These are phyloP conservation scores for Diplogelasinospora grovesii DNA, from an alignment of 495 filamentous ascomycete genomes.

Conservation along the genomic window DNA sequence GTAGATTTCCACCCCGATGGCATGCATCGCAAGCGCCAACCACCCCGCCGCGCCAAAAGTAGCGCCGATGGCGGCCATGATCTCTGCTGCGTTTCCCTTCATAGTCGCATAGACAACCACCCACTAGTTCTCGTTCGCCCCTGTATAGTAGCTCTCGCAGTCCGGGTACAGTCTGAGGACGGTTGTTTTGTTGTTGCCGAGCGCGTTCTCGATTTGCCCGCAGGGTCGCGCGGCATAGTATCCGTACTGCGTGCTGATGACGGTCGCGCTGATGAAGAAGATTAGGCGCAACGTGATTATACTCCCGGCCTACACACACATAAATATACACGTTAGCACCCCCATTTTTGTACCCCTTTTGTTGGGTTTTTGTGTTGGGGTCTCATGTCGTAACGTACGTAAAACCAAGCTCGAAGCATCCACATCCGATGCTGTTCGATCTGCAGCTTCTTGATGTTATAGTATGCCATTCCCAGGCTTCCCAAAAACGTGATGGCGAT, in stretches of 20 bases:
- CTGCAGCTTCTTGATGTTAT: constrained; percentile 47
- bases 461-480: constrained; percentile 33
- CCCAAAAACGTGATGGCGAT: constrained; percentile 32
- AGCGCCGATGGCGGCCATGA: constrained; percentile 26
- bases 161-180: constrained; percentile 30
- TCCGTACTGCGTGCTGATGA: constrained; percentile 16
- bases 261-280: constrained; percentile 25
- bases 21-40: constrained; percentile 42
- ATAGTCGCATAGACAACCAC: constrained; percentile 26
- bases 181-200: constrained; percentile 5
- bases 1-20: constrained; percentile 47
- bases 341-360: too few relatives aligned
- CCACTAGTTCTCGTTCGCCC: constrained; percentile 10
- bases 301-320: constrained; percentile 20
- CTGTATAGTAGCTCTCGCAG: constrained; percentile 25
- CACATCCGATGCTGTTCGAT: constrained; percentile 53
- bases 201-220: constrained; percentile 29
- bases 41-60: constrained; percentile 40
- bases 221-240: constrained; percentile 35
- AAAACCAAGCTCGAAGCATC: constrained; percentile 48
- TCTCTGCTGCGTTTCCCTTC: constrained; percentile 15
- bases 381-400: constrained; percentile 21
- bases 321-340: too few relatives aligned
- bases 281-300: constrained; percentile 47
- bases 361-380: too few relatives aligned